A percentile compares a stretch with the other conserved stretches of the same genome.
Evolutionary conservation across 352 stramenopile species (phyloP).

Genomic region (Aphanomyces astaci): DNA sequence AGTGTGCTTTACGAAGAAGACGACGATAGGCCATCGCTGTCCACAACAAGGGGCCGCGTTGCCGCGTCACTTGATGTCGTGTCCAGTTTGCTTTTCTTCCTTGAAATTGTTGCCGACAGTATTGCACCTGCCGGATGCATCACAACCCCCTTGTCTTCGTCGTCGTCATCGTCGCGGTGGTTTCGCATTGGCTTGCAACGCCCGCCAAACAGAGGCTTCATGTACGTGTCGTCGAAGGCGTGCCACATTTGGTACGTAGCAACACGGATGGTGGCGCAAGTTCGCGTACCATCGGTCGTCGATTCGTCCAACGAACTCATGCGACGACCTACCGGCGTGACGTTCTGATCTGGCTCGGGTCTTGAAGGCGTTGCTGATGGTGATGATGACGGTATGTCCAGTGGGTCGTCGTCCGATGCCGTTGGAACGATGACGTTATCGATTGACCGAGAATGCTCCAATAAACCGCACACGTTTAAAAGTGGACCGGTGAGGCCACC

Average conservation of each 20-base stretch:
- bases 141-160: neutral
- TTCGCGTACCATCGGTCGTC: neutral
- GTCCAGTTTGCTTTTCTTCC: neutral
- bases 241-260: neutral
- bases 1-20: too few relatives aligned
- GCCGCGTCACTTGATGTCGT: neutral
- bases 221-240: conserved; percentile 5
- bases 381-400: too few relatives aligned
- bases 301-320: neutral
- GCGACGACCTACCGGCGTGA: neutral
- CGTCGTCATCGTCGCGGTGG: neutral
- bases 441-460: too few relatives aligned
- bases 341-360: neutral
- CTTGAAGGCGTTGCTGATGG: too few relatives aligned
- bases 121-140: too few relatives aligned
- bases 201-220: conserved; percentile 11
- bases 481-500: conserved; percentile 3
- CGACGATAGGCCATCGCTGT: too few relatives aligned
- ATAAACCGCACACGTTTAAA: neutral
- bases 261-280: neutral
- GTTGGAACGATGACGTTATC: neutral
- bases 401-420: too few relatives aligned
- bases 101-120: neutral
- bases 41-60: neutral
- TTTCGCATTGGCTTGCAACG: neutral